Base-by-base conservation (phyloP, 73 alveolate species). In the Tetrahymena borealis region DNA sequence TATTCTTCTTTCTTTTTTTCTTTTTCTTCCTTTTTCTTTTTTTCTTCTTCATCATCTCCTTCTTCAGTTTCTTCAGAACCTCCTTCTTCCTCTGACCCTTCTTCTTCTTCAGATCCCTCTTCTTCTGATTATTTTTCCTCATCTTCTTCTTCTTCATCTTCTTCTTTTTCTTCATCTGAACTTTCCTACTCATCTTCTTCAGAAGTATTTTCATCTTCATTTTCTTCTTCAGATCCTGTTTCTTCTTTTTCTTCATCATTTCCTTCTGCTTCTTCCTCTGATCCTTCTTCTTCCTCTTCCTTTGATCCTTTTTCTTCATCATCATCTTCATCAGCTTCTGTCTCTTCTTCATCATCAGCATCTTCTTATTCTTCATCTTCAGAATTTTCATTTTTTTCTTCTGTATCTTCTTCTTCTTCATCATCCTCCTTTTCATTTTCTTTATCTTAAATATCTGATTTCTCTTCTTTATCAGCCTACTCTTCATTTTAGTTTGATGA, bases 131-230 rank as follows among this genome's bases (percentile, higher is more conserved):
- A 93, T 33, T 96, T 90, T 39, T 79, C 91, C 15, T 90, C 40
- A 91, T 95, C 36, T 31, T 93, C 79, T 91, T 94, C 90, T 91
- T 94, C 96, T 40, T 91, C 78, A 90, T 78, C 43, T 60, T 94
- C 28, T 90, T 90, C 77, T 3, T 37, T 31, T 2, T 91, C 28
- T 41, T 78, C 78, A 6, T 39, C 78, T 3, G n/a, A 32, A 7
- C 31, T 16, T n/a, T 39, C 7, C 1, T 10, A 0, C 10, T n/a
- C 13, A 10, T 60, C 85, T 0, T 60, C 35, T 6, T 60, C 85
- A 5, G n/a, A 32, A n/a, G n/a, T n/a, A 3, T 39, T 36, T 15
- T 79, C 36, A 5, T 39, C 7, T 2, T 10, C 2, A 15, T n/a
- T 9, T n/a, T 60, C 85, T 0, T 60, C 35, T 6, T 60, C 85